phyloP scores from a whole-genome alignment of 202 grass and related monocot genomes.

The Cymbopogon flexuosus region DNA sequence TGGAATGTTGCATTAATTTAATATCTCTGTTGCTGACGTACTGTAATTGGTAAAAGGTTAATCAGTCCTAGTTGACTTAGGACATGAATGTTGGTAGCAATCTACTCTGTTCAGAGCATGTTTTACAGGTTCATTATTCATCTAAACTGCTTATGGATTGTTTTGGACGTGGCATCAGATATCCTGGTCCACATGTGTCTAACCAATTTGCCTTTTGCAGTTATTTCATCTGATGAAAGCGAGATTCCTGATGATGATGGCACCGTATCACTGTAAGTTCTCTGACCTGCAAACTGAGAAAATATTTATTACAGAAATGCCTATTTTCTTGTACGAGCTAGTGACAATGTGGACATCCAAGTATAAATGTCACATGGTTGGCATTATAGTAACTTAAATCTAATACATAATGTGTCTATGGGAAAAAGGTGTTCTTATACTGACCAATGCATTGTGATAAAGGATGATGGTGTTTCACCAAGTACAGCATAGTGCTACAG shows the following conservation, averaged over 20 bases:
- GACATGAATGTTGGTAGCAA: background rate
- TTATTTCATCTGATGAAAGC: constrained; percentile 49
- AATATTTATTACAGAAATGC: background rate
- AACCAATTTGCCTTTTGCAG: constrained; percentile 26
- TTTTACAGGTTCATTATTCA: background rate
- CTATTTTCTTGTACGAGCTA: background rate
- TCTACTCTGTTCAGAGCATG: background rate
- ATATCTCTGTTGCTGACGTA: background rate
- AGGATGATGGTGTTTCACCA: background rate
- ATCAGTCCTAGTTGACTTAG: background rate
- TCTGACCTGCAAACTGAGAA: background rate
- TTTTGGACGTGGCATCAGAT: background rate
- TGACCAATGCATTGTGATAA: background rate
- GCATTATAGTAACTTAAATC: background rate
- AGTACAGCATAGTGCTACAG: background rate
- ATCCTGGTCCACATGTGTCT: background rate
- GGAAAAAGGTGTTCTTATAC: background rate
- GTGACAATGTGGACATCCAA: background rate
- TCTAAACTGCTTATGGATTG: background rate
- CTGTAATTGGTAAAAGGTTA: background rate
- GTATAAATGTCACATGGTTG: background rate
- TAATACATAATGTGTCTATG: background rate
- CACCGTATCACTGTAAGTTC: constrained; percentile 59
- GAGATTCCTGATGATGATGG: constrained; percentile 33
- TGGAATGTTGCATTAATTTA: constrained; percentile 10